Evolutionary conservation across 768 basidiomycete genomes (phyloP).

Genomic region (Russula virescens): DNA sequence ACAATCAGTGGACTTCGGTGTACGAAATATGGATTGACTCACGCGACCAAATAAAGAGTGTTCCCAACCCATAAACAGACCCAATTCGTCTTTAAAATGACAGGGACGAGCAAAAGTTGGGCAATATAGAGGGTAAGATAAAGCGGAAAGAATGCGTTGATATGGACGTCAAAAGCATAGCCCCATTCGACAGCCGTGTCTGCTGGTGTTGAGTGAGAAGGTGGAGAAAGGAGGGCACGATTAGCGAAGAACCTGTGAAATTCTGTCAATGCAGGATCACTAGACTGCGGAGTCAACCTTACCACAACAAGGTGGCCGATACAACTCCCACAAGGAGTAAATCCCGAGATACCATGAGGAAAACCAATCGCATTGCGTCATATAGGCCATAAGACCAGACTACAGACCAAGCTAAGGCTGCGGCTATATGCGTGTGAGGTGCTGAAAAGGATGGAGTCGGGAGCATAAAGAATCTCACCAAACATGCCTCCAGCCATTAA

Average conservation of each 20-base stretch:
- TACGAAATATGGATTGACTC: conserved; percentile 29
- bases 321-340: conserved; percentile 76
- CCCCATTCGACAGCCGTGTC: conserved; percentile 82
- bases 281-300: conserved; percentile 18
- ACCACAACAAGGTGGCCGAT: conserved; percentile 76
- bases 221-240: conserved; percentile 59
- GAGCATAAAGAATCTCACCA: conserved; percentile 40
- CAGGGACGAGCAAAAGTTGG: conserved; percentile 78
- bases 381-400: conserved; percentile 63
- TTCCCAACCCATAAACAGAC: conserved; percentile 93
- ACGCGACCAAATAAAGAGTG: conserved; percentile 86
- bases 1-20: background rate
- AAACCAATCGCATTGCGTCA: conserved; percentile 55
- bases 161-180: conserved; percentile 96
- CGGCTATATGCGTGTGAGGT: conserved; percentile 41
- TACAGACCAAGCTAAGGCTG: conserved; percentile 80
- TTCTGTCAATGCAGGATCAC: conserved; percentile 20
- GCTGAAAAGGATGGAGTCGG: background rate
- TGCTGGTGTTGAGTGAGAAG: conserved; percentile 64
- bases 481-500: conserved; percentile 74
- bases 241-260: conserved; percentile 61
- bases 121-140: conserved; percentile 87
- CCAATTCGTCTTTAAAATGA: conserved; percentile 84
- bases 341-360: conserved; percentile 85
- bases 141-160: conserved; percentile 93